Conservation (phyloP, 1,284 basidiomycete species). For the Porodaedalea pini region DNA sequence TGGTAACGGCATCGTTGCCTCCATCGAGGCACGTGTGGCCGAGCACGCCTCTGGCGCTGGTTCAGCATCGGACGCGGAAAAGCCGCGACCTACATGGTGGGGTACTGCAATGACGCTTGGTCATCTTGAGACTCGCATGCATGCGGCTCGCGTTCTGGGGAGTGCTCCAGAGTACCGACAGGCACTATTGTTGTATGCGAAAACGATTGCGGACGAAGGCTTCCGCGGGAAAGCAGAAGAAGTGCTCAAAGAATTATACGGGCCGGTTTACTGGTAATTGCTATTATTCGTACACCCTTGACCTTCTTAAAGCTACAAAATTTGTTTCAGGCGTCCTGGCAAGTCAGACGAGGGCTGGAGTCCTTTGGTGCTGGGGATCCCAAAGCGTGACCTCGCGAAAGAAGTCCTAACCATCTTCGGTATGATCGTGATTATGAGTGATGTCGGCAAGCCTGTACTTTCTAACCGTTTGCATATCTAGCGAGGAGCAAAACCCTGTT, state of each 20-base stretch:
- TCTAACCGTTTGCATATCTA: background rate
- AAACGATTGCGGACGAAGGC: slow-evolving; percentile 81
- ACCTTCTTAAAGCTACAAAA: background rate
- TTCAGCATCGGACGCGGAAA: slow-evolving; percentile 27
- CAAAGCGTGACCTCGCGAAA: slow-evolving; percentile 75
- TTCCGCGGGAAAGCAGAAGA: slow-evolving; percentile 85
- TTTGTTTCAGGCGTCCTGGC: slow-evolving; percentile 54
- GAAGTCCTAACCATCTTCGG: slow-evolving; percentile 78
- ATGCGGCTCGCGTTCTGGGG: slow-evolving; percentile 67
- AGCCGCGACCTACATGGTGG: slow-evolving; percentile 70
- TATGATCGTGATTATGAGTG: slow-evolving; percentile 32
- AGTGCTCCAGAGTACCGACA: slow-evolving; percentile 82
- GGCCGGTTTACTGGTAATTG: slow-evolving; percentile 79
- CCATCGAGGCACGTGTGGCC: slow-evolving; percentile 54
- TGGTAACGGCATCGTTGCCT: slow-evolving; percentile 43
- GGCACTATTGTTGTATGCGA: slow-evolving; percentile 72
- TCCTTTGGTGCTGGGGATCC: slow-evolving; percentile 61
- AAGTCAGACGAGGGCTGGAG: slow-evolving; percentile 61
- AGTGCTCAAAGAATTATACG: slow-evolving; percentile 80
- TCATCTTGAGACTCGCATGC: slow-evolving; percentile 79
- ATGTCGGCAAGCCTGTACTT: background rate
- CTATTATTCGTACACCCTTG: background rate
- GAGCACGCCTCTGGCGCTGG: slow-evolving; percentile 38
- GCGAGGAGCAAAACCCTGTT: slow-evolving; percentile 30
- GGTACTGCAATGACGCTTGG: slow-evolving; percentile 73